Evolutionary conservation across 257 asterid genomes (phyloP).

Genomic region (Solanum chaucha): DNA sequence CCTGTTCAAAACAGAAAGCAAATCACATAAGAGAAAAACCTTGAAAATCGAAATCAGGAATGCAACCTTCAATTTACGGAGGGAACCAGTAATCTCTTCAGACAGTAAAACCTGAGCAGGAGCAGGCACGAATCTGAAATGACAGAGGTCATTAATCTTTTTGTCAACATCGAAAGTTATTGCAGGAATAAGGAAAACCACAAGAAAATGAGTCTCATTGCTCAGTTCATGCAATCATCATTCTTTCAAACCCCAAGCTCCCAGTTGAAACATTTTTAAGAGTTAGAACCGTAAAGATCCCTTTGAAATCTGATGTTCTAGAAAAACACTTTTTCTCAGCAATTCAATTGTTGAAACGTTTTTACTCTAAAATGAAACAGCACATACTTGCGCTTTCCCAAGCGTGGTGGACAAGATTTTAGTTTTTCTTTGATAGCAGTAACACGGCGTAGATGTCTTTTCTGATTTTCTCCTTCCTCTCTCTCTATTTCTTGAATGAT

Average conservation of each 20-base stretch:
- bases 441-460: conserved; percentile 21
- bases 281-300: background rate
- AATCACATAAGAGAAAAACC: too few species aligned
- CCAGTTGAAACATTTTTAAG: background rate
- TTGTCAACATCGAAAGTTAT: background rate
- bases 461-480: conserved; percentile 16
- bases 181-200: background rate
- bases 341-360: background rate
- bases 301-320: background rate
- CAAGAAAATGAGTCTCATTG: background rate
- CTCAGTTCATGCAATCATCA: background rate
- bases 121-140: too few species aligned
- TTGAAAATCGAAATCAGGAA: too few species aligned
- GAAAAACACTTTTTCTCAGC: background rate
- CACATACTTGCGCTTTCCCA: conserved; percentile 78
- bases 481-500: conserved; percentile 63
- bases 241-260: background rate
- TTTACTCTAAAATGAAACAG: background rate
- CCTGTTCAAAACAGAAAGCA: too few species aligned
- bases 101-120: too few species aligned
- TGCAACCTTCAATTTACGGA: too few species aligned
- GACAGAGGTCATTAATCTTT: too few species aligned
- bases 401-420: conserved; percentile 65
- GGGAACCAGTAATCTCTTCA: too few species aligned
- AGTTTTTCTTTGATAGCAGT: conserved; percentile 69